Evolutionary conservation across 768 basidiomycete species (phyloP).

Genomic region (Lactarius evosmus): DNA sequence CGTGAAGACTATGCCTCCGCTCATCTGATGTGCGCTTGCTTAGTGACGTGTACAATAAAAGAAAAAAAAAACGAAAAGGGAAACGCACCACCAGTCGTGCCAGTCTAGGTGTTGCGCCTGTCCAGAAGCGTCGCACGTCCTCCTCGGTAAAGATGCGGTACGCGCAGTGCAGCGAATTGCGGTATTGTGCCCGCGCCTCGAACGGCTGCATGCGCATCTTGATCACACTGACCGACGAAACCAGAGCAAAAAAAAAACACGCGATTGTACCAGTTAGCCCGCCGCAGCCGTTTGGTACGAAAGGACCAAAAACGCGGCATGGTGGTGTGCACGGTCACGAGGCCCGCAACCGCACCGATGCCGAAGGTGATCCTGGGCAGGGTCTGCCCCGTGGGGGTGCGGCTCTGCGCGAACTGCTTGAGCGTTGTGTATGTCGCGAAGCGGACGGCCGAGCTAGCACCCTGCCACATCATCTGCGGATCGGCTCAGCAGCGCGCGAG

Average conservation of each 20-base stretch:
- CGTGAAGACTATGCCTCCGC: conserved; percentile 91
- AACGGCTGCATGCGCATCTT: conserved; percentile 99
- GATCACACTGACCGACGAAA: conserved; percentile 69
- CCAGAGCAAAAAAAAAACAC: not conserved
- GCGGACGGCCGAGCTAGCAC: conserved; percentile 93
- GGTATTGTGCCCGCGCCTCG: conserved; percentile 76
- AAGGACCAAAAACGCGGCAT: conserved; percentile 49
- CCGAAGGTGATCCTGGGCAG: conserved; percentile 90
- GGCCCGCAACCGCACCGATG: conserved; percentile 89
- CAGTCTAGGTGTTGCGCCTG: conserved; percentile 89
- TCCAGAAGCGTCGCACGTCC: conserved; percentile 91
- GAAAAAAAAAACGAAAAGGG: conserved; percentile 2
- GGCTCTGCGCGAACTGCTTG: conserved; percentile 89
- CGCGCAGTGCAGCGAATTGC: conserved; percentile 93
- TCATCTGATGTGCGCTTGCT: conserved; percentile 52
- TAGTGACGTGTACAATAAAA: not conserved
- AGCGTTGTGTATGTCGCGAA: conserved; percentile 94
- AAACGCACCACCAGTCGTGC: conserved; percentile 73
- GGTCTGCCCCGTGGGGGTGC: conserved; percentile 77
- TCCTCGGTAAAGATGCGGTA: conserved; percentile 95
- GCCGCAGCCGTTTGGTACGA: conserved; percentile 1
- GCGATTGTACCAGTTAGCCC: too few relatives aligned
- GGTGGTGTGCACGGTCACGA: conserved; percentile 91
- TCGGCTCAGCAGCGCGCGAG: not conserved
- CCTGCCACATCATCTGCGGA: conserved; percentile 90